Percentiles rank a stretch among this genome's conserved stretches.
Evolutionary conservation across 768 basidiomycete species (phyloP).

Genomic region (Kwoniella heveanensis): DNA sequence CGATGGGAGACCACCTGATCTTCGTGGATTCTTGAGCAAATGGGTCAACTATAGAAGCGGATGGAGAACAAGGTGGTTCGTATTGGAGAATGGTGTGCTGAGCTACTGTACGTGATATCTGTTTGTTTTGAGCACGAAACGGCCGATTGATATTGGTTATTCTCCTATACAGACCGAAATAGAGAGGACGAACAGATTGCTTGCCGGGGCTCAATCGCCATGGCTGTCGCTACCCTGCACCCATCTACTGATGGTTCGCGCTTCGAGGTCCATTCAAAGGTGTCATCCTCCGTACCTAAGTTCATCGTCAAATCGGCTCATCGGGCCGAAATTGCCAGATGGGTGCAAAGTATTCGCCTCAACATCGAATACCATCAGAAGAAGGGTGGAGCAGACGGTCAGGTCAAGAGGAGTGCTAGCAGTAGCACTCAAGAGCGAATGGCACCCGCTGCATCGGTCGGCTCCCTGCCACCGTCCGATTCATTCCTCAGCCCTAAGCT

Average conservation of each 20-base stretch:
- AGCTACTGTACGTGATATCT: conserved; percentile 57
- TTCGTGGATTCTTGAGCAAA: conserved; percentile 64
- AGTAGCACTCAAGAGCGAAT: conserved; percentile 19
- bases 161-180: conserved; percentile 68
- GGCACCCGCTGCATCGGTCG: conserved; percentile 8
- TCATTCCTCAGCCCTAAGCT: conserved; percentile 40
- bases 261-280: conserved; percentile 71
- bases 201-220: conserved; percentile 81
- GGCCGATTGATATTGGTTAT: conserved; percentile 26
- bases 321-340: conserved; percentile 83
- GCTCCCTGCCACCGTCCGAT: conserved; percentile 35
- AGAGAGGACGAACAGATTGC: conserved; percentile 87
- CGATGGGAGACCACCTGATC: conserved; percentile 46
- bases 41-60: conserved; percentile 91
- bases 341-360: conserved; percentile 74
- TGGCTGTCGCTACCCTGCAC: conserved; percentile 68
- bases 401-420: conserved; percentile 17
- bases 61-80: conserved; percentile 88
- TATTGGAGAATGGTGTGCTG: conserved; percentile 79
- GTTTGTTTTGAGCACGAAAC: background rate
- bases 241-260: conserved; percentile 65
- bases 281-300: conserved; percentile 52
- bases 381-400: conserved; percentile 1
- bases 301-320: conserved; percentile 63
- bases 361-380: conserved; percentile 73